Conservation (phyloP, 2,329 filamentous ascomycete species). For the Aspergillus aculeatus region DNA sequence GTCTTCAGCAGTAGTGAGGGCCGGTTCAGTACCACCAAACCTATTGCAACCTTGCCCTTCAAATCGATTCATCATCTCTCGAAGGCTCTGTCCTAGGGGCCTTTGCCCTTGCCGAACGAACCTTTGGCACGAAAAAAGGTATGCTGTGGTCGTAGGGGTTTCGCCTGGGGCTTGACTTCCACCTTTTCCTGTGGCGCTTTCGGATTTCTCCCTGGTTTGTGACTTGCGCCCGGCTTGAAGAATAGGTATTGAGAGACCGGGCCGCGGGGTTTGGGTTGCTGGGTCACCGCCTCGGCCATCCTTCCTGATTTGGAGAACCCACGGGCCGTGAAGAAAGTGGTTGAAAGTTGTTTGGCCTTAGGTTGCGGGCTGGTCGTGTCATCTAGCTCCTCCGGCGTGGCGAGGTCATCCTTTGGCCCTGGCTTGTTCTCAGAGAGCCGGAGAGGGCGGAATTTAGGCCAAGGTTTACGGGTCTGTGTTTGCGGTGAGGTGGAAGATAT, state of each 20-base stretch:
- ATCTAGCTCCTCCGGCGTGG: not conserved
- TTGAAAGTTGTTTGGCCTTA: not conserved
- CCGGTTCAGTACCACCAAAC: no score
- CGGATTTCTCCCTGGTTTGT: not conserved
- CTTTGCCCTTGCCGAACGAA: no score
- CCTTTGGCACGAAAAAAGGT: no score
- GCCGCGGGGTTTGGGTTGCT: not conserved
- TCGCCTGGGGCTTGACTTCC: not conserved
- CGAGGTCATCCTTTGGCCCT: not conserved
- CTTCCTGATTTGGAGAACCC: not conserved
- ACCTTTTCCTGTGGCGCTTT: not conserved
- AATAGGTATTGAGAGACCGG: not conserved
- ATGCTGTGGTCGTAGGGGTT: not conserved
- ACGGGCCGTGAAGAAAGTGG: not conserved
- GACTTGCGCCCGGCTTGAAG: not conserved
- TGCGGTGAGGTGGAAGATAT: no score
- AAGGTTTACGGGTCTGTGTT: no score
- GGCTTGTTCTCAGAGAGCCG: no score
- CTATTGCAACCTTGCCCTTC: no score
- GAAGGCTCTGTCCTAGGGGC: no score
- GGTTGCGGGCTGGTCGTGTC: not conserved
- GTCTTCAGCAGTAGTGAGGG: no score
- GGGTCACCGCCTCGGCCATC: not conserved
- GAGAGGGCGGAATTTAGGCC: no score
- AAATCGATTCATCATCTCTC: no score